Base-by-base conservation (phyloP, 2,329 filamentous ascomycete genomes). In the Ophiostoma ulmi region DNA sequence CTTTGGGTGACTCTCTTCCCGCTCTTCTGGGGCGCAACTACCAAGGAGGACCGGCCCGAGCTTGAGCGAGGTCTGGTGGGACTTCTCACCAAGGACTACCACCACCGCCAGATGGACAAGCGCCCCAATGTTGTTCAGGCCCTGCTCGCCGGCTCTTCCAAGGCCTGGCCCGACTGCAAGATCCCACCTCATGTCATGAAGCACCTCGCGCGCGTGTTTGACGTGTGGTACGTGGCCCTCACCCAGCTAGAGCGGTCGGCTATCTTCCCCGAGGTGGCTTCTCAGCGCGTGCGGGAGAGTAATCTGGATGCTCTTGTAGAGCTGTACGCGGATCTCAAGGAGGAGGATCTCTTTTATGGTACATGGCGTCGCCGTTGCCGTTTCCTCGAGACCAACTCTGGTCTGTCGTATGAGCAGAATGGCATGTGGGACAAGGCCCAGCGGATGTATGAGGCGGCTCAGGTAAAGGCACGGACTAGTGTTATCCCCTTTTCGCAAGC, bases 381-480 rank as follows among this genome's bases (percentile, higher is more conserved):
- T 75, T 99, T 97, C 77, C 91, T 99, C 6, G 96, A 99, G 82
- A 98, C 94, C 10, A 99, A 99, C 77, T 93, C 95, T 17, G 95
- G 94, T 1, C 83, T 99, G 8, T 99, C 95, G 0, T 99, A 97
- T 76, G 96, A 99, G 81, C 96, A 99, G 78, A 97, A 97, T 76
- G 95, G 95, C 67, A 97, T 98, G 87, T 99, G 95, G 96, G 95
- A 99, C 76, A 98, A 98, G 80, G 94, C 96, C 0, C 96, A 99
- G 81, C 91, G 92, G 77, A 90, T 97, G 82, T 99, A 98, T 79
- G 95, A 99, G 80, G 90, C 90, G 70, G 95, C 96, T 0, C 96
- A 99, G 80, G 93, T 99, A 79, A 99, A 98, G 79, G 95, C 96
- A 64, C 88, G 96, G 66, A 98, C 94, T 0, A 95, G 94, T 69